phyloP scores from a whole-genome alignment of 306 rosid genomes.

The Dryas octopetala region DNA sequence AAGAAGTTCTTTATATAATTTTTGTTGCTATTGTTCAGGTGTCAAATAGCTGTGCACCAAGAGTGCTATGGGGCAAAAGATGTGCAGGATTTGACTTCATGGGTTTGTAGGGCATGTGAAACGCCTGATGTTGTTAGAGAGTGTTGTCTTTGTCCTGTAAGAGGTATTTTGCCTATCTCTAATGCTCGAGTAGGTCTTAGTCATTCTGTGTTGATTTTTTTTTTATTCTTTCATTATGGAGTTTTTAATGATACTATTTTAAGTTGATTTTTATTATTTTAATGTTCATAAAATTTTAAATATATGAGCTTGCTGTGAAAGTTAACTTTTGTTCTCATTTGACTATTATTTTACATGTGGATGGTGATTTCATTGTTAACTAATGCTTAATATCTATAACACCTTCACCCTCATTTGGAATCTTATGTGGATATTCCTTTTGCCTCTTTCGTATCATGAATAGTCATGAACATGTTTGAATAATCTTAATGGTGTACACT shows the following conservation, averaged over 20 bases:
- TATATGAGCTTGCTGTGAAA: background rate
- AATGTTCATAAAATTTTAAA: background rate
- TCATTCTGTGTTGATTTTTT: slow-evolving; percentile 11
- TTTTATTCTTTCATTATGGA: slow-evolving; percentile 11
- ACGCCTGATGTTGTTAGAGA: slow-evolving; percentile 82
- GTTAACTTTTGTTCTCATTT: background rate
- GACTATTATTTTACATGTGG: background rate
- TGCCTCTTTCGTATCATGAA: background rate
- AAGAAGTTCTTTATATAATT: slow-evolving; percentile 1
- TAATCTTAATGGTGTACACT: background rate
- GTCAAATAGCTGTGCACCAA: slow-evolving; percentile 98
- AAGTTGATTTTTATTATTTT: background rate
- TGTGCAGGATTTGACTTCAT: slow-evolving; percentile 86
- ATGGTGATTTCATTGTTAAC: background rate
- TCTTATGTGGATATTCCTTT: background rate
- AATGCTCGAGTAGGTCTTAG: slow-evolving; percentile 28
- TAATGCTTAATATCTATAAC: background rate
- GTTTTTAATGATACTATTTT: background rate
- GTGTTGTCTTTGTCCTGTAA: slow-evolving; percentile 98
- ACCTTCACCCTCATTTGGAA: background rate
- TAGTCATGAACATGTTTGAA: background rate
- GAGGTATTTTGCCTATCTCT: slow-evolving; percentile 52
- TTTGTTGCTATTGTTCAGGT: slow-evolving; percentile 47
- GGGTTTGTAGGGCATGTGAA: slow-evolving; percentile 99
- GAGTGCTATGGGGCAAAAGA: slow-evolving; percentile 93